phyloP scores from a whole-genome alignment of 2,329 filamentous ascomycete species.

The Sclerotinia subarctica region DNA sequence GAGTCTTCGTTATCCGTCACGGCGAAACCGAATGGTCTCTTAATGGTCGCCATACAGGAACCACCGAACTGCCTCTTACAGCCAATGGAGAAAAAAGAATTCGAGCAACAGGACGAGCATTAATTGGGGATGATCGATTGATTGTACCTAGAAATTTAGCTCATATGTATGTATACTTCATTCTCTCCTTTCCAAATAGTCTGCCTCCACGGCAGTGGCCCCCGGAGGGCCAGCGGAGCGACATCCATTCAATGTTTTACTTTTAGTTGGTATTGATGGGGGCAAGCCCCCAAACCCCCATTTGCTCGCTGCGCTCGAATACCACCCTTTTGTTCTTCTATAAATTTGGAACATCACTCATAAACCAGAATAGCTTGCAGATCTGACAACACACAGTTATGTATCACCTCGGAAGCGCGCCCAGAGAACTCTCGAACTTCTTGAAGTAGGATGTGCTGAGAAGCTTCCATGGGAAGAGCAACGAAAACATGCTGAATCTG shows the following conservation, averaged over 20 bases:
- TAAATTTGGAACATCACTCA: too few species aligned
- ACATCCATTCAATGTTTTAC: background rate
- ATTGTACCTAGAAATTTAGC: slow-evolving; percentile 79
- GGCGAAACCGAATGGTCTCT: slow-evolving; percentile 96
- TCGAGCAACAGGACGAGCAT: slow-evolving; percentile 71
- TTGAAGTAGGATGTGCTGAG: slow-evolving; percentile 68
- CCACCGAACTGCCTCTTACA: slow-evolving; percentile 83
- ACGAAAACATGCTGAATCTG: slow-evolving; percentile 40
- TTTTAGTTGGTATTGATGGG: background rate
- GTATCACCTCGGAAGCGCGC: slow-evolving; percentile 83
- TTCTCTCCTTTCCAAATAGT: background rate
- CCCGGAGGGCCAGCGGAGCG: background rate
- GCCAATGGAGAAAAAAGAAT: slow-evolving; percentile 75
- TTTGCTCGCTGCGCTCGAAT: slow-evolving; percentile 3
- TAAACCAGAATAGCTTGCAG: background rate
- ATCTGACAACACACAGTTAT: slow-evolving; percentile 51
- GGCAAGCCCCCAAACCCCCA: slow-evolving; percentile 1
- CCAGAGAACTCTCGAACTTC: slow-evolving; percentile 84
- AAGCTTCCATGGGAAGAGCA: slow-evolving; percentile 67
- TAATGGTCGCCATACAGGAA: slow-evolving; percentile 78
- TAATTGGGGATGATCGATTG: slow-evolving; percentile 79
- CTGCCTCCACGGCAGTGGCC: background rate
- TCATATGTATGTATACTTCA: slow-evolving; percentile 65
- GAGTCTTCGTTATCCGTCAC: slow-evolving; percentile 81
- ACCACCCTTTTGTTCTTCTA: background rate